Base-by-base conservation (phyloP, 2,329 filamentous ascomycete species). In the Myriangium duriaei region DNA sequence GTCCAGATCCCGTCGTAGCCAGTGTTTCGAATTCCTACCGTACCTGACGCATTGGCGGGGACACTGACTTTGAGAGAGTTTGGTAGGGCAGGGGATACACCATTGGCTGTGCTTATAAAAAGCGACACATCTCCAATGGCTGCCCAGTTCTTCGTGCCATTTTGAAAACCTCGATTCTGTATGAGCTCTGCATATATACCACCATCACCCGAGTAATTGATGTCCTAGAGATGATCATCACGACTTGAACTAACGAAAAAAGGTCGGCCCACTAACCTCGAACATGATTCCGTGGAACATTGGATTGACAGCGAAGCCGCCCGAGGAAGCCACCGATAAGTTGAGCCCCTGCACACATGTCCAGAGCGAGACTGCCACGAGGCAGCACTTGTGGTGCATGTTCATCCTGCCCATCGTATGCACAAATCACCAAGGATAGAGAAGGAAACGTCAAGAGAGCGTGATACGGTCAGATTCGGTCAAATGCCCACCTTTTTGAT, bases 141-240 rank as follows among this genome's bases (percentile, higher is more conserved):
- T 4, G 11, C 32, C 14, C 26, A 34, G 3, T 17, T 24, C 14
- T 17, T 34, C 3, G 32, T 34, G 17, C 26, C 26, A 9, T 34
- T 17, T 12, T 34, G 21, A 19, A 24, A 24, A 19, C 26, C 26
- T 4, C 32, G 16, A 34, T 34, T 34, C 16, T 34, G 17, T 9
- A 34, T 21, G 32, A 34, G 32, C 32, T 34, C 32, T 5, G 32
- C 32, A 10, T 34, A 21, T 4, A 21, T 17, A 7, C 32, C 35
- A 1, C 19, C 17, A n/a, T 40, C 14, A 19, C 21, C 30, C n/a
- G 36, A 38, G 11, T 38, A 30, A 11, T 38, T 38, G 36, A 38
- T 38, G 11, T 32, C 36, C 34, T 38, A 10, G 12, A 41, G 5
- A 12, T 14, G 28, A 17, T 32, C n/a, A n/a, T n/a, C n/a, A n/a